Evolutionary conservation across 805 yeast species (phyloP), one percentile per base, ranked within the genome.

Genomic region (Candida cerambycidarum): DNA sequence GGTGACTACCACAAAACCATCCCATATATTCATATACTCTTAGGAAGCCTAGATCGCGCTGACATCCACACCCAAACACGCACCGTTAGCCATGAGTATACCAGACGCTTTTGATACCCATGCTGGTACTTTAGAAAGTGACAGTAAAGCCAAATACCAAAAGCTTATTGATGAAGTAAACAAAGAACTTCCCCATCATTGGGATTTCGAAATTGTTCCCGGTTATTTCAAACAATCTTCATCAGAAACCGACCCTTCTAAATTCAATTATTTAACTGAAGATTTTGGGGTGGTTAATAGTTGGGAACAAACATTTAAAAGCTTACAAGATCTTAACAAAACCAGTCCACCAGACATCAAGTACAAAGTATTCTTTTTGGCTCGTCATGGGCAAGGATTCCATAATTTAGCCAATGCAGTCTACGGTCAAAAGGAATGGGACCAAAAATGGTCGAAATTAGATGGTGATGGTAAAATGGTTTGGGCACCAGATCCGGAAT

Each of bases 321-420:
- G 62, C n/a, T 53, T 77, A 13, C 45, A 57, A 4, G 48, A 55
- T n/a, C 59, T 77, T 50, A 75, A 74, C 45, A 50, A 44, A 1
- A 32, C 44, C 6, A 52, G 65, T 25, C 50, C 45, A 5, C 50
- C 43, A 2, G 55, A 63, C 41, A 65, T 52, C n/a, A 42, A 46
- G 5, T 77, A 75, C 57, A 77, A 76, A 54, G 51, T 77, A 9
- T 56, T 77, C 30, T 69, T 69, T 45, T 60, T 75, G 27, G 79
- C 76, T 4, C 65, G 82, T 39, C 82, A 77, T 47, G 81, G 80
- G 4, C 78, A 77, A 47, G 82, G 81, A 1, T 75, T 52, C 52
- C 82, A 77, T 52, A 77, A 77, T 51, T 54, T 63, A 42, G 78
- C 76, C 19, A 73, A 73, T 50, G 39, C 61, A 13, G 62, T 60